Conservation (phyloP, 1,139 yeast species). For the Lizanozyma gosingica region DNA sequence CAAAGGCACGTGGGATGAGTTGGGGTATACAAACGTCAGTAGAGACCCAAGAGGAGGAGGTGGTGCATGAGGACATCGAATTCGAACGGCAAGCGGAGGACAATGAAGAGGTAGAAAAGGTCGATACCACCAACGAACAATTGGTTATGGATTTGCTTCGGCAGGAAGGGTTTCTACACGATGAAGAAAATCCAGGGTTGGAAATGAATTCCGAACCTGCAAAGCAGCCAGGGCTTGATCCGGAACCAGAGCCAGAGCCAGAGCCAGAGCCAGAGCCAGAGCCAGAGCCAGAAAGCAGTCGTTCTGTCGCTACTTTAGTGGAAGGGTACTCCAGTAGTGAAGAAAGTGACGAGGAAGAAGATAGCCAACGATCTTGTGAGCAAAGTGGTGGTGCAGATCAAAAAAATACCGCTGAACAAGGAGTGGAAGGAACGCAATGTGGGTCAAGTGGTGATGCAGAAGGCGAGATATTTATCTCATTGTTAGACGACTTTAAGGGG, state of each 20-base stretch:
- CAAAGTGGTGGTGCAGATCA: conserved; percentile 5
- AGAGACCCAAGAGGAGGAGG: conserved; percentile 4
- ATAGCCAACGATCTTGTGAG: conserved; percentile 3
- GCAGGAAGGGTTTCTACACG: too few species aligned
- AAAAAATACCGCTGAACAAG: conserved; percentile 3
- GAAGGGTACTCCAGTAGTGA: conserved; percentile 1
- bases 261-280: not conserved
- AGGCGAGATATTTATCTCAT: conserved; percentile 1
- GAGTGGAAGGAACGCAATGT: conserved; percentile 2
- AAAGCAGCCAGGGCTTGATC: not conserved
- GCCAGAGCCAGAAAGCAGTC: not conserved
- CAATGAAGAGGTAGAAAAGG: conserved; percentile 3
- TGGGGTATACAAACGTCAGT: not conserved
- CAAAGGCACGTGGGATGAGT: conserved; percentile 21
- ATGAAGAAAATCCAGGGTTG: not conserved
- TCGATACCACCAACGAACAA: not conserved
- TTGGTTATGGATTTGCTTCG: not conserved
- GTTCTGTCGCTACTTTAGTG: not conserved
- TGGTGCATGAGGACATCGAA: conserved; percentile 4
- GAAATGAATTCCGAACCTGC: not conserved
- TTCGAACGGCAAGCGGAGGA: conserved; percentile 5
- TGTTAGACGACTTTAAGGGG: conserved; percentile 3
- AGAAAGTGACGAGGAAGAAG: conserved; percentile 6
- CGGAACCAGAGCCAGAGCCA: not conserved
- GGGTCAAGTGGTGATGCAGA: conserved; percentile 4